Percentiles rank a stretch among this genome's conserved stretches.
These are phyloP conservation scores for Dacryopinax spathularia DNA, from an alignment of 768 basidiomycete species.

Conservation along the genomic window DNA sequence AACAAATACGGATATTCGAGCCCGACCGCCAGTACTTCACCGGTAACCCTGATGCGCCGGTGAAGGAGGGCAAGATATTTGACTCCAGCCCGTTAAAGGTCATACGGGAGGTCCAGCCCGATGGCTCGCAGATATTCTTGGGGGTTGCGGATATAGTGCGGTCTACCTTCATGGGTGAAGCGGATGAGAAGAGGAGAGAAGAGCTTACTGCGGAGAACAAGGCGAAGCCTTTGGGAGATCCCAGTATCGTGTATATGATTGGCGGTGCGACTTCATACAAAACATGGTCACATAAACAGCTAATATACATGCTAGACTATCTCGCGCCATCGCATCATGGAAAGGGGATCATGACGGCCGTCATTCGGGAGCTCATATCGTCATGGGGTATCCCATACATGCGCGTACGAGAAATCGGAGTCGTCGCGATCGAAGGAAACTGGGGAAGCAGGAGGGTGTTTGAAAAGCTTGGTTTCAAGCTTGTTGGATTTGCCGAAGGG, in stretches of 20 bases:
- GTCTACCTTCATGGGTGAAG: background rate
- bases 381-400: slow-evolving; percentile 54
- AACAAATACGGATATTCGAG: background rate
- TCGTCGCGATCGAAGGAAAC: slow-evolving; percentile 38
- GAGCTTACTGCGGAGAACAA: slow-evolving; percentile 25
- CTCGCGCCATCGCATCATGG: slow-evolving; percentile 48
- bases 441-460: slow-evolving; percentile 49
- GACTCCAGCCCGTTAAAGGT: background rate
- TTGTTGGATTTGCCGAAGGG: slow-evolving; percentile 26
- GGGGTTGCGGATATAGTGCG: background rate
- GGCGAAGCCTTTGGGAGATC: slow-evolving; percentile 33
- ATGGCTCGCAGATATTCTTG: background rate
- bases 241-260: slow-evolving; percentile 43
- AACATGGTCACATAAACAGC: background rate
- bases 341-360: slow-evolving; percentile 61
- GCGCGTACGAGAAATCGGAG: slow-evolving; percentile 37
- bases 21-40: background rate
- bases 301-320: slow-evolving; percentile 33
- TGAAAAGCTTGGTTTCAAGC: slow-evolving; percentile 47
- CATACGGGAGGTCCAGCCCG: background rate
- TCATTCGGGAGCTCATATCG: slow-evolving; percentile 38
- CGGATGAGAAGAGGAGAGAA: background rate
- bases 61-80: background rate
- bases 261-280: slow-evolving; percentile 33
- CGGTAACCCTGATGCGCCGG: background rate